Base-by-base conservation (phyloP, 441 rosid genomes). In the Kokia cookei region DNA sequence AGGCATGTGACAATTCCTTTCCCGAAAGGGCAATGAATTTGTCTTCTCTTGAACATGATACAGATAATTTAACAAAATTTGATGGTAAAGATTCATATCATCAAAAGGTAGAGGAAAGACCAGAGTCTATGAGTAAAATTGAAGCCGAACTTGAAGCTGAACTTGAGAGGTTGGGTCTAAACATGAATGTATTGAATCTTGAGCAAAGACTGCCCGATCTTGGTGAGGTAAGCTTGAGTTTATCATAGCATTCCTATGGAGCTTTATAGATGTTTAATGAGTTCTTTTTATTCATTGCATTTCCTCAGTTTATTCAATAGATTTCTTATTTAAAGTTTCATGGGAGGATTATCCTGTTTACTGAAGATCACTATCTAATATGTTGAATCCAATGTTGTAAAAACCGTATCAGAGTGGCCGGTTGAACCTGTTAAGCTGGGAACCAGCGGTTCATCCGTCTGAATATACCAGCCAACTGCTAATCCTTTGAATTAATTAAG, bases 121-220 rank as follows among this genome's bases (percentile, higher is more conserved):
- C 80, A 43, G 89, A 85, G 65, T 83, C 87, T 75, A 85, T 86
- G 84, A 86, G 97, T 74, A 86, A 86, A 76, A 92, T 94, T 71
- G 98, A 92, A 86, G 97, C 97, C n/a, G 98, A 92, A 82, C 95
- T 94, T 80, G 97, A 91, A 89, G 97, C 96, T 76, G 98, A 92
- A 85, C 93, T 92, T 37, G 90, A 88, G 85, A 89, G 88, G 82
- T 81, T 91, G 89, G 96, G 87, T 10, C 83, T 89, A 65, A 82
- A 83, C 76, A 79, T 88, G 68, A 81, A 77, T 48, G 43, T 77
- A 17, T 69, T 89, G 66, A 76, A 69, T 66, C 17, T 75, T 50
- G 88, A 78, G 60, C 73, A 72, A 67, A 79, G 73, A 80, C 68
- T 83, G 69, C 76, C 85, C 5, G 81, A 82, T 75, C 71, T 62